Evolutionary conservation across 2,329 filamentous ascomycete genomes (phyloP).

Genomic region (Thielaviopsis populi): DNA sequence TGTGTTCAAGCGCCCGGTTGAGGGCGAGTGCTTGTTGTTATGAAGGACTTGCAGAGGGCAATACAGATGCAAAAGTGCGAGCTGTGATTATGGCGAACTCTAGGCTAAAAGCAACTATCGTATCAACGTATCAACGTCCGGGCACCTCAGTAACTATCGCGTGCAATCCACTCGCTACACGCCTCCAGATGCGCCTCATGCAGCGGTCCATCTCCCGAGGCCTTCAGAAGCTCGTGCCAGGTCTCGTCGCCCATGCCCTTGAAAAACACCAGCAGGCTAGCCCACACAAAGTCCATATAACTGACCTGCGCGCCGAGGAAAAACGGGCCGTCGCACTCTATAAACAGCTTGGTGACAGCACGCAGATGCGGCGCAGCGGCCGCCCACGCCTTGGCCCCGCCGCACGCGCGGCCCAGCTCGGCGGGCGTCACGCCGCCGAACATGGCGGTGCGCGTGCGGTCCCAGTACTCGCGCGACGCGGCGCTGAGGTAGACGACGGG

Average conservation of each 20-base stretch:
- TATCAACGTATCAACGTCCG: neutral
- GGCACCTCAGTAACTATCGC: neutral
- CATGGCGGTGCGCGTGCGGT: conserved; percentile 32
- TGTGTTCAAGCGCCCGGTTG: conserved; percentile 5
- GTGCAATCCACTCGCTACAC: neutral
- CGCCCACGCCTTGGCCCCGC: conserved; percentile 36
- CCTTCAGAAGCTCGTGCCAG: conserved; percentile 25
- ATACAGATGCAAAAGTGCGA: neutral
- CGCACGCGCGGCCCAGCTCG: conserved; percentile 32
- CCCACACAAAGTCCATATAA: conserved; percentile 45
- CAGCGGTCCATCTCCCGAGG: conserved; percentile 25
- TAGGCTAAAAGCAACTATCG: neutral
- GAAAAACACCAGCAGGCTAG: conserved; percentile 32
- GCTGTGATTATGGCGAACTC: neutral
- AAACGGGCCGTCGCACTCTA: conserved; percentile 43
- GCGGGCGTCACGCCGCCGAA: conserved; percentile 41
- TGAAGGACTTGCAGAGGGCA: neutral
- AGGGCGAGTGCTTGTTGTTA: neutral
- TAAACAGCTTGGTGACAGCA: conserved; percentile 34
- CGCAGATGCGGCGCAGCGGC: conserved; percentile 22
- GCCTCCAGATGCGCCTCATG: conserved; percentile 29
- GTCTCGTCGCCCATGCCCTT: conserved; percentile 25
- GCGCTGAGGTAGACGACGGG: conserved; percentile 37
- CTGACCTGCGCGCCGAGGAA: conserved; percentile 41
- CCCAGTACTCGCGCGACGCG: conserved; percentile 39